phyloP scores from a whole-genome alignment of 768 basidiomycete species.

The Holtermannia corniformis region DNA sequence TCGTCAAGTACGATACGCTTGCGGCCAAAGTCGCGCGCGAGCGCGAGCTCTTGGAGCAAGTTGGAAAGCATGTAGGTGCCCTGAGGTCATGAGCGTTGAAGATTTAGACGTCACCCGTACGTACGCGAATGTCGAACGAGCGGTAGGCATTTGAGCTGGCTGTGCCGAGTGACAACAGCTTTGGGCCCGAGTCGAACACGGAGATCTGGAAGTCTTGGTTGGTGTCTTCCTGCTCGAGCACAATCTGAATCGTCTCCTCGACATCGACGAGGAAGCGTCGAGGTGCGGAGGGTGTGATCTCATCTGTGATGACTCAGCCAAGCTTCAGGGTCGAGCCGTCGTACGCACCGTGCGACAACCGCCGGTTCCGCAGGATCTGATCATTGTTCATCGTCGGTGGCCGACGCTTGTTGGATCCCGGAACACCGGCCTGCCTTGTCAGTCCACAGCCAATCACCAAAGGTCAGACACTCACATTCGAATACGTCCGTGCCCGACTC shows the following conservation, averaged over 20 bases:
- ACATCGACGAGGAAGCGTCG: constrained; percentile 93
- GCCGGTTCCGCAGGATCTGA: constrained; percentile 59
- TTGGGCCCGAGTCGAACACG: constrained; percentile 91
- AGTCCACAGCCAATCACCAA: not conserved
- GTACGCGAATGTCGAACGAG: constrained; percentile 84
- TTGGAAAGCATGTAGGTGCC: constrained; percentile 99
- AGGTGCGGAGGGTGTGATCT: constrained; percentile 66
- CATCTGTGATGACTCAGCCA: constrained; percentile 50
- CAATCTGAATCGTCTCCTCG: constrained; percentile 91
- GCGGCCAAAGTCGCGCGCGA: constrained; percentile 86
- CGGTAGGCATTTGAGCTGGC: constrained; percentile 98
- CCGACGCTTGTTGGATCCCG: constrained; percentile 62
- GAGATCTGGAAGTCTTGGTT: constrained; percentile 78
- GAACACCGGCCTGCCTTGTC: constrained; percentile 53
- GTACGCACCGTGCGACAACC: constrained; percentile 65
- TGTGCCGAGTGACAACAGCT: constrained; percentile 89
- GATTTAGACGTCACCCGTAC: constrained; percentile 39
- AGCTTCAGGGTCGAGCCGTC: not conserved
- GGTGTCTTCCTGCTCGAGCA: constrained; percentile 96
- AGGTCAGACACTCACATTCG: constrained; percentile 53
- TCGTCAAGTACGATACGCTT: constrained; percentile 99
- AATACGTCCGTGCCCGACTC: constrained; percentile 78
- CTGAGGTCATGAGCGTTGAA: constrained; percentile 41
- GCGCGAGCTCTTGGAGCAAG: constrained; percentile 93
- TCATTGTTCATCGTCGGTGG: constrained; percentile 68